Percentiles rank a stretch among this genome's conserved stretches.
Evolutionary conservation across 441 rosid species (phyloP).

Genomic region (Gossypium gossypioides): DNA sequence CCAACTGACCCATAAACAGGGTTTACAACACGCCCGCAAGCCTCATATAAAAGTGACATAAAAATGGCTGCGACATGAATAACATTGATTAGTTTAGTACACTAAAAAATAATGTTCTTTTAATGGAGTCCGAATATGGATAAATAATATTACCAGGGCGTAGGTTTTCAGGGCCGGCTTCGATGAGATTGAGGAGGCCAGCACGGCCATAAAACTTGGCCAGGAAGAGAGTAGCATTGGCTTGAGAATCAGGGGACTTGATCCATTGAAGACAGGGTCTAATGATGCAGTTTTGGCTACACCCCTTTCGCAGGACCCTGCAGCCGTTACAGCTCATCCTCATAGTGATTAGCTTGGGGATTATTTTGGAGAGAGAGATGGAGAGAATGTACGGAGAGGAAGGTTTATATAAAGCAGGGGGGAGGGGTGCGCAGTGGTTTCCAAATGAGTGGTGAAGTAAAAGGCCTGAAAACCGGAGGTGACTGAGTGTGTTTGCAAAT

Average conservation of each 20-base stretch:
- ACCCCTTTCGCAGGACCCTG: constrained; percentile 53
- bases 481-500: background rate
- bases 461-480: constrained; percentile 20
- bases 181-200: constrained; percentile 45
- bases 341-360: constrained; percentile 12
- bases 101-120: background rate
- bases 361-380: background rate
- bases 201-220: constrained; percentile 63
- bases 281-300: constrained; percentile 38
- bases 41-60: constrained; percentile 48
- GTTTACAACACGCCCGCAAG: constrained; percentile 53
- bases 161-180: constrained; percentile 38
- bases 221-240: constrained; percentile 54
- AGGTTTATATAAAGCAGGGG: background rate
- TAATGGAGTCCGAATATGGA: background rate
- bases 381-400: background rate
- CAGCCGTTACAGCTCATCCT: constrained; percentile 65
- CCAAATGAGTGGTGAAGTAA: background rate
- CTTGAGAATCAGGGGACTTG: constrained; percentile 42
- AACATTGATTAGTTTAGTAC: background rate
- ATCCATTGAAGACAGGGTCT: constrained; percentile 51
- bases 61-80: constrained; percentile 35
- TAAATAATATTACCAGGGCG: constrained; percentile 37
- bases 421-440: constrained; percentile 2
- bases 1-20: constrained; percentile 52